Conservation (phyloP, 345 rosid genomes). For the Syzygium aromaticum region DNA sequence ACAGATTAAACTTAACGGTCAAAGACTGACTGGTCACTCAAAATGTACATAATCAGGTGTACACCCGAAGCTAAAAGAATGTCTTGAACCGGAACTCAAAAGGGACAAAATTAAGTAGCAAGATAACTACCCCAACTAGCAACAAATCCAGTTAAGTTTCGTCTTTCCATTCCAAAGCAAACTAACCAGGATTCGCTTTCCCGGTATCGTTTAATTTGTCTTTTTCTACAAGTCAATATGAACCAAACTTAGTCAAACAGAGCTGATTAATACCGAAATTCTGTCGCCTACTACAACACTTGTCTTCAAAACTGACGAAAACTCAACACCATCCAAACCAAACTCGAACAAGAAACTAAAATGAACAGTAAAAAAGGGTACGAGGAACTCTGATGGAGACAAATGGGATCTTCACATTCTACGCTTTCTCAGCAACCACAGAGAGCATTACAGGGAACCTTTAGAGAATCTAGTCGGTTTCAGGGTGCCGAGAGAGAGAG, state of each 20-base stretch:
- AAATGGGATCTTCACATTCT: background rate
- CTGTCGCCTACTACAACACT: background rate
- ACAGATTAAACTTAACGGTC: background rate
- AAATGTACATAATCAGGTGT: background rate
- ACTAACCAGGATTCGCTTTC: background rate
- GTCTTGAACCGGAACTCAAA: background rate
- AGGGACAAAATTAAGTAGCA: background rate
- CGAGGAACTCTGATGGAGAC: background rate
- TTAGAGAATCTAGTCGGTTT: background rate
- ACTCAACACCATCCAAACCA: background rate
- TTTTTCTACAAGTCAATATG: background rate
- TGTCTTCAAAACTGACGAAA: background rate
- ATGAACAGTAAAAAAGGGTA: background rate
- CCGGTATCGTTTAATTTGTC: background rate
- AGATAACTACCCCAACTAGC: background rate
- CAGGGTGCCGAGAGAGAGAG: background rate
- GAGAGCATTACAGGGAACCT: background rate
- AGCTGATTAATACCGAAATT: background rate
- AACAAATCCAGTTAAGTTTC: background rate
- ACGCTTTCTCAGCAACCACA: background rate
- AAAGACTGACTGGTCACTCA: background rate
- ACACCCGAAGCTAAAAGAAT: background rate
- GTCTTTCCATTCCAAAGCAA: background rate
- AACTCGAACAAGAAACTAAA: background rate
- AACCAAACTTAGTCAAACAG: background rate